These are phyloP conservation scores for Paspalum vaginatum DNA, from an alignment of 176 grass and related monocot genomes.

Conservation along the genomic window DNA sequence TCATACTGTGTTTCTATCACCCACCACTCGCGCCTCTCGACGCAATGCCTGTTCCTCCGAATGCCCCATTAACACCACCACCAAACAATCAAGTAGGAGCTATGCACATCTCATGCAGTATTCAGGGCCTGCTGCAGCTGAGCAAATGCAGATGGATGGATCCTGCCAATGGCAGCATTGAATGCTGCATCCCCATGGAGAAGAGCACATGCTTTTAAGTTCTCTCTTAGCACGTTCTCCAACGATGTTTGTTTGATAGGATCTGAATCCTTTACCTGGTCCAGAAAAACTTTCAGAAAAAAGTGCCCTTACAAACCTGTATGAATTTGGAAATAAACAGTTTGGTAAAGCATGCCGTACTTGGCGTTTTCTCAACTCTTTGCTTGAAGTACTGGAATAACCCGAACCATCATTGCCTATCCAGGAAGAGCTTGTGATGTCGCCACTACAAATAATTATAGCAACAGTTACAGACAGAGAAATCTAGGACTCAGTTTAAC, in stretches of 20 bases:
- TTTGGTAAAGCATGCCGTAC: conserved; percentile 39
- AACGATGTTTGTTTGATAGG: conserved; percentile 89
- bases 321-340: not conserved
- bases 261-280: conserved; percentile 67
- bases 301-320: conserved; percentile 2
- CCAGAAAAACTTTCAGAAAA: conserved; percentile 41
- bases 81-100: conserved; percentile 47
- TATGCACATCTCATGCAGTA: conserved; percentile 67
- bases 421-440: conserved; percentile 81
- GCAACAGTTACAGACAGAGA: conserved; percentile 34
- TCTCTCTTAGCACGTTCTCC: conserved; percentile 78
- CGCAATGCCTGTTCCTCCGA: conserved; percentile 3
- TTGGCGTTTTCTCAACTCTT: conserved; percentile 83
- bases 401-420: conserved; percentile 56
- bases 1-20: conserved; percentile 41
- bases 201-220: conserved; percentile 86
- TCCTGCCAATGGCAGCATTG: conserved; percentile 85
- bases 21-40: conserved; percentile 27
- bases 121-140: conserved; percentile 92
- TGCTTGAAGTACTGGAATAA: conserved; percentile 65
- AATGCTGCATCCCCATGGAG: conserved; percentile 85
- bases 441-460: conserved; percentile 63
- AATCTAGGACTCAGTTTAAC: conserved; percentile 11
- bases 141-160: conserved; percentile 94
- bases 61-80: conserved; percentile 13